Conservation (phyloP, 306 rosid species). For the Mimosa bimucronata region DNA sequence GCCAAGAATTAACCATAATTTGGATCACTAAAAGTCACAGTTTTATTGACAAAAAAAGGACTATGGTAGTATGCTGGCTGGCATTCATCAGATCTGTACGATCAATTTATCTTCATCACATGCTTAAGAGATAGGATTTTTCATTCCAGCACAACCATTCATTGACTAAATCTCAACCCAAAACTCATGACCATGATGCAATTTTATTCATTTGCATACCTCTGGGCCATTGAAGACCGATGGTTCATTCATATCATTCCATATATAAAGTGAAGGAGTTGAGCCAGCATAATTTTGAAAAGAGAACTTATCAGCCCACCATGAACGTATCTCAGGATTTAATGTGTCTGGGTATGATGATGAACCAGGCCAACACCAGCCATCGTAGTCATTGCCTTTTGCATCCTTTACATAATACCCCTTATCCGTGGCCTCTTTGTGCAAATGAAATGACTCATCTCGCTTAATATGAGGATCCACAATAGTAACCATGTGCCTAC, state of each 20-base stretch:
- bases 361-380: constrained; percentile 99
- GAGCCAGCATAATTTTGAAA: constrained; percentile 77
- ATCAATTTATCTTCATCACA: background rate
- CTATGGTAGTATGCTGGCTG: background rate
- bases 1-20: constrained; percentile 12
- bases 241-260: constrained; percentile 99
- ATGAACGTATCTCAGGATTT: constrained; percentile 78
- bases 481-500: constrained; percentile 91
- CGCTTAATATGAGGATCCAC: constrained; percentile 98
- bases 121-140: constrained; percentile 7
- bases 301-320: constrained; percentile 93
- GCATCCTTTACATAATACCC: constrained; percentile 95
- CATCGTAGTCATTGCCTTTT: constrained; percentile 81
- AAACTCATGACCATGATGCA: background rate
- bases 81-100: background rate
- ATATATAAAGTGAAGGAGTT: constrained; percentile 87
- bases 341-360: constrained; percentile 81
- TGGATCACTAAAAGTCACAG: background rate
- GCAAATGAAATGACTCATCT: constrained; percentile 66
- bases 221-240: constrained; percentile 99
- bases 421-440: constrained; percentile 77
- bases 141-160: background rate
- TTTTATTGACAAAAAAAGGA: background rate
- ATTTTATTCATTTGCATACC: constrained; percentile 52
- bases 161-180: background rate